A percentile compares a stretch with the other conserved stretches of the same genome.
phyloP scores from a whole-genome alignment of 2,329 filamentous ascomycete species.

The Daldinia sp. region DNA sequence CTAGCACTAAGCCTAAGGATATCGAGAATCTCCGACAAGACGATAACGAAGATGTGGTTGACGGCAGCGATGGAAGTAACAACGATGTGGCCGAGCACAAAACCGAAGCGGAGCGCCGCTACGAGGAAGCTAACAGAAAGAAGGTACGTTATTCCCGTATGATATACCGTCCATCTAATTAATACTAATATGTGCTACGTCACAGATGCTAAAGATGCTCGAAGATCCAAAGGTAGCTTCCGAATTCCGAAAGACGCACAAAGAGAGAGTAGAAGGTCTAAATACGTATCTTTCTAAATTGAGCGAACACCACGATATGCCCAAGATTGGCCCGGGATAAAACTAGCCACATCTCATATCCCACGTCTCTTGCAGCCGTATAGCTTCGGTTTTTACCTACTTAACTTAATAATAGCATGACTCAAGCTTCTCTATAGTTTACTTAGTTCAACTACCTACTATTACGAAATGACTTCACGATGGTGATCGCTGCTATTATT shows the following conservation, averaged over 20 bases:
- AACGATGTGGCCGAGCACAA: constrained; percentile 60
- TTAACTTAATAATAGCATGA: background rate
- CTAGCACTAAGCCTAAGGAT: constrained; percentile 53
- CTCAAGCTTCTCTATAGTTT: background rate
- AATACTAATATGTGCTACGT: constrained; percentile 24
- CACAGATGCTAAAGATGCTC: constrained; percentile 79
- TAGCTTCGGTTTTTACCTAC: background rate
- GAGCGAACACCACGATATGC: constrained; percentile 98
- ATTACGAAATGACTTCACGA: background rate
- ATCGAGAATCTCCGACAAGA: constrained; percentile 33
- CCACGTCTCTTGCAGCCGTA: background rate
- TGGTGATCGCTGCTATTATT: background rate
- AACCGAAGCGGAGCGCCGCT: constrained; percentile 82
- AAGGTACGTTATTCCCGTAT: constrained; percentile 65
- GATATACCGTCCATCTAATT: background rate
- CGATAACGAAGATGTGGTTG: constrained; percentile 10
- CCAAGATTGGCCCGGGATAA: constrained; percentile 69
- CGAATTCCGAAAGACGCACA: constrained; percentile 94
- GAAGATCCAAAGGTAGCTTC: constrained; percentile 65
- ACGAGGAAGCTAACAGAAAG: constrained; percentile 83
- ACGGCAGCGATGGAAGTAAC: constrained; percentile 44
- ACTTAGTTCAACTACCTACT: background rate
- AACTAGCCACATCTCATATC: too few species aligned
- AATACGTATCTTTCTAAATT: constrained; percentile 92
- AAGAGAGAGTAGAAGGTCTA: constrained; percentile 93